phyloP scores from a whole-genome alignment of 2,329 filamentous ascomycete species.

The Botrytis aclada region DNA sequence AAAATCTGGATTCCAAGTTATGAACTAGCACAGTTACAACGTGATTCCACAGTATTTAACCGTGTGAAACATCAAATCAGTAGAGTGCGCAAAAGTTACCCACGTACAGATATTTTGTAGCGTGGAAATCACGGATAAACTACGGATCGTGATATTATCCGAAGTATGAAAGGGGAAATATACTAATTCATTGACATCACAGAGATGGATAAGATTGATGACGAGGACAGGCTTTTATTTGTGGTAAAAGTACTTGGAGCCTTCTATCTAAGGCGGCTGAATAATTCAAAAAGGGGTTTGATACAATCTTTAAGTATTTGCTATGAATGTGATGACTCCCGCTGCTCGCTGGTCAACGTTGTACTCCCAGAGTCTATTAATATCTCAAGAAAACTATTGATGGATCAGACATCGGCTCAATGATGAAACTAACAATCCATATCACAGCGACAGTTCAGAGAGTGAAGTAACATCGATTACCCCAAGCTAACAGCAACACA shows the following conservation, averaged over 20 bases:
- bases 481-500: neutral
- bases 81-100: neutral
- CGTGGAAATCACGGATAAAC: neutral
- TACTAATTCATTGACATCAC: too few species aligned
- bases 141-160: neutral
- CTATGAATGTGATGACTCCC: neutral
- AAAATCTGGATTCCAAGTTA: fast-evolving
- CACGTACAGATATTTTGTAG: neutral
- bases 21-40: neutral
- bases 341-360: neutral
- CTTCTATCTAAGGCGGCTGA: fast-evolving
- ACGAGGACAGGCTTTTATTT: neutral
- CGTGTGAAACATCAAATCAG: neutral
- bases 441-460: neutral
- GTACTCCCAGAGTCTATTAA: neutral
- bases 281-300: neutral
- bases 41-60: fast-evolving
- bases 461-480: neutral
- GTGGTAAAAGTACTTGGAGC: fast-evolving
- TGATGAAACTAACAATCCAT: neutral
- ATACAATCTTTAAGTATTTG: neutral
- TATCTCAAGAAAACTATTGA: too few species aligned
- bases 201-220: too few species aligned
- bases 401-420: fast-evolving
- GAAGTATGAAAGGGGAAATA: neutral